Base-by-base conservation (phyloP, 352 stramenopile genomes). In the Phytophthora sp. region DNA sequence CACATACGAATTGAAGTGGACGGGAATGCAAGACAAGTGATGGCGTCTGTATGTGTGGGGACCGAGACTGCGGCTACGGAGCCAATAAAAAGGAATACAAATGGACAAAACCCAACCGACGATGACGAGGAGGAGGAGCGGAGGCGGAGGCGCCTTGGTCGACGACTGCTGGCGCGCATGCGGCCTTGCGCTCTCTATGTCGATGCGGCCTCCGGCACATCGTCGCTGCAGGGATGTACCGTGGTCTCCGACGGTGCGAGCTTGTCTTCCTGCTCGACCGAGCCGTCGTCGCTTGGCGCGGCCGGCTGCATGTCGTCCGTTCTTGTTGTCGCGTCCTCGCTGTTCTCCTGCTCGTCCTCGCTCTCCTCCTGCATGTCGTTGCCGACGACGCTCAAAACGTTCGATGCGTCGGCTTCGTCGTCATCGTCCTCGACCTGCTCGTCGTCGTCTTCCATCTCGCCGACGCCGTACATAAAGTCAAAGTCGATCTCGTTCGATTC, bases 401-500 rank as follows among this genome's bases (percentile, higher is more conserved):
- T 68, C 30, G 69, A 46, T 21, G 65, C 54, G 5, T 78, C 54
- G 21, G 65, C 54, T 1, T 78, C 61, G 13, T 75, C 67, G 23
- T 72, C 65, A 0, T 72, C 64, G 13, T 75, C 51, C 0, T 73
- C 59, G 11, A 61, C 60, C 28, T 72, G 59, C 10, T 75, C 66
- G 8, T 75, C 59, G 23, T 76, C 49, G n/a, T 74, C 63, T 9
- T 80, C 66, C 23, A 74, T 59, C 27, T 82, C 76, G 26, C 62
- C 67, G 4, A 82, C 58, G 5, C 78, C 82, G 46, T 91, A 92
- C 54, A 94, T 76, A 49, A 88, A 92, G 43, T 91, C 77, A 56
- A 89, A 87, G 63, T 94, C 86, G 18, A 87, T 80, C 58, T 92
- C 86, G 51, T 94, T 94, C 34, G 86, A 92, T 66, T 94, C 86